A percentile compares a stretch with the other conserved stretches of the same genome.
Conservation (phyloP, 257 asterid species). For the Rhazya stricta region DNA sequence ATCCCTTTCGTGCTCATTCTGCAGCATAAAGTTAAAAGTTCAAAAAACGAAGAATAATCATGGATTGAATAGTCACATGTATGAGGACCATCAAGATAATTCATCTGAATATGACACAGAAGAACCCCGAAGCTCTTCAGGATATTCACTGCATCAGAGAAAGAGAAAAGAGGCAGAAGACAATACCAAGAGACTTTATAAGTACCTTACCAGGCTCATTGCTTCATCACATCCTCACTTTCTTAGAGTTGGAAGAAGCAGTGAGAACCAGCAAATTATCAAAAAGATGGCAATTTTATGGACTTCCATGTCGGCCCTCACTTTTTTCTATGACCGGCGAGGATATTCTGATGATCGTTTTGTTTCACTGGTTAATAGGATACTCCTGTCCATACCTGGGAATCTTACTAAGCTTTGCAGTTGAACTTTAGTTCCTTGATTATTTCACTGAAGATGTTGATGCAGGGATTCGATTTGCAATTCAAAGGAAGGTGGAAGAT, state of each 20-base stretch:
- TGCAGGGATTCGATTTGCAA: slow-evolving; percentile 13
- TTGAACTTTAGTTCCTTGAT: neutral
- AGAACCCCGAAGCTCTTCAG: no score
- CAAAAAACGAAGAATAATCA: no score
- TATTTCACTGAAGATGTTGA: neutral
- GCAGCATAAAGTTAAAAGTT: no score
- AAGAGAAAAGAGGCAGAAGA: no score
- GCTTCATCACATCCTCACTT: slow-evolving; percentile 1
- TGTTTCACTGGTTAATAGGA: slow-evolving; percentile 4
- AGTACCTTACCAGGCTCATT: neutral
- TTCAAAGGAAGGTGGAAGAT: slow-evolving; percentile 9
- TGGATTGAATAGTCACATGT: no score
- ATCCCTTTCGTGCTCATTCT: no score
- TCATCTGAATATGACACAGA: no score
- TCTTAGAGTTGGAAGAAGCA: neutral
- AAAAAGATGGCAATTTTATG: slow-evolving; percentile 6
- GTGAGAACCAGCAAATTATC: neutral
- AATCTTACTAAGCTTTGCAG: neutral
- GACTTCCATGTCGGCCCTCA: neutral
- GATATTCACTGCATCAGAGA: no score
- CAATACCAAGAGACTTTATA: neutral
- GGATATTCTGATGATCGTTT: no score
- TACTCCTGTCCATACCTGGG: neutral
- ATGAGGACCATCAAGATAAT: no score
- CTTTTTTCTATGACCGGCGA: neutral